Conservation (phyloP, 495 filamentous ascomycete genomes). For the Aspergillus wentii region DNA sequence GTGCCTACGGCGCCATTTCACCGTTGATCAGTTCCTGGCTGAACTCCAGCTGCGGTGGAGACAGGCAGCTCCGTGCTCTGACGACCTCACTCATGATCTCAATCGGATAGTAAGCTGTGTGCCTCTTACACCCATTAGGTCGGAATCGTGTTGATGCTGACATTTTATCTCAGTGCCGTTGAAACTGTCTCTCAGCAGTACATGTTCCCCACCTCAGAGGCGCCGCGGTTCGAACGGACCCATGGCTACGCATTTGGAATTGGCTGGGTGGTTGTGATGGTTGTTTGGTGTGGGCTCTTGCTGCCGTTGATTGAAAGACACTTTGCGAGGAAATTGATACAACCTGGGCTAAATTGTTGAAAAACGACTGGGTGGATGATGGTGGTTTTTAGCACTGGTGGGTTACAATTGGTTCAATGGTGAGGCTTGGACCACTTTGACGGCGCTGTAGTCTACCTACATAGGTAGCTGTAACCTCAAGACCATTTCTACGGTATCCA, state of each 20-base stretch:
- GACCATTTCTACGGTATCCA: no score
- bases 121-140: no score
- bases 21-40: constrained; percentile 1
- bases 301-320: not conserved
- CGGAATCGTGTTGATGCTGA: not conserved
- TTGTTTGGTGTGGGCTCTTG: not conserved
- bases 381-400: no score
- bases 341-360: no score
- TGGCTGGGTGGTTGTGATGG: not conserved
- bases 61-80: constrained; percentile 1
- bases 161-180: constrained; percentile 5
- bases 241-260: not conserved
- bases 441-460: no score
- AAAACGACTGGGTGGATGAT: no score
- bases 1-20: not conserved
- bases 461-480: no score
- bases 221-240: not conserved
- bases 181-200: constrained; percentile 6
- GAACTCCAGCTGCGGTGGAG: not conserved
- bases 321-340: no score
- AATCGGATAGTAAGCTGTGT: not conserved
- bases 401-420: no score
- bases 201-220: constrained; percentile 7
- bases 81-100: constrained; percentile 3
- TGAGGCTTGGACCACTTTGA: no score